Base-by-base conservation (phyloP, 352 stramenopile genomes). In the Ophiocytium majus region DNA sequence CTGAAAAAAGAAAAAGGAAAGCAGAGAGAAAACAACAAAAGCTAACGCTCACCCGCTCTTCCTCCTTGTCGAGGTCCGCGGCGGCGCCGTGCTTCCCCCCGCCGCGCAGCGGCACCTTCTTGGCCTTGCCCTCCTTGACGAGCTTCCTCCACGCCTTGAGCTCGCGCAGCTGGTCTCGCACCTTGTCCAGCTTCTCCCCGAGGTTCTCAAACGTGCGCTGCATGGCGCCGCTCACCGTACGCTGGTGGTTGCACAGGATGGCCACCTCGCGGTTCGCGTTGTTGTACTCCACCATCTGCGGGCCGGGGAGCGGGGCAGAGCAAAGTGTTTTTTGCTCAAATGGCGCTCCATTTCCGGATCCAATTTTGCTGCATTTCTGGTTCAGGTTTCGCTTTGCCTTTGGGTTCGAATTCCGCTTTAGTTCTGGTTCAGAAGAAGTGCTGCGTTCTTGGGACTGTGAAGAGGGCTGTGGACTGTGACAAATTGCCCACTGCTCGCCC, bases 211-310 rank as follows among this genome's bases (percentile, higher is more conserved):
- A 88, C 37, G 93, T 94, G 0, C 91, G 94, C 87, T 98, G 95
- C 85, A 98, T 97, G 35, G 96, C 89, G 35, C 99, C 99, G 82
- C 96, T 97, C 28, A 99, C 96, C 36, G 97, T 98, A 71, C 95
- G 93, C 89, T 99, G 98, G 91, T 99, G 98, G 92, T 99, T 99
- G 93, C 98, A 99, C 71, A 99, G 90, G 88, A 99, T 99, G 28
- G 98, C 97, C 23, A 99, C 98, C 92, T 99, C 96, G n/a, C 97
- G 94, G 92, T 99, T 99, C n/a, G 98, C 98, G 88, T 98, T 97
- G 85, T 99, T 99, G 93, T 99, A 99, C 86, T 97, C 92, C 0
- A 98, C 93, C 64, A 99, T 94, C 91, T 98, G 98, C 49, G 32
- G 35, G 35, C 5, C 5, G 43, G 43, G 43, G 43, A 14, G 14